Percentiles rank a stretch among this genome's conserved stretches.
phyloP scores from a whole-genome alignment of 2,329 filamentous ascomycete genomes.

The Penicillium sp. region DNA sequence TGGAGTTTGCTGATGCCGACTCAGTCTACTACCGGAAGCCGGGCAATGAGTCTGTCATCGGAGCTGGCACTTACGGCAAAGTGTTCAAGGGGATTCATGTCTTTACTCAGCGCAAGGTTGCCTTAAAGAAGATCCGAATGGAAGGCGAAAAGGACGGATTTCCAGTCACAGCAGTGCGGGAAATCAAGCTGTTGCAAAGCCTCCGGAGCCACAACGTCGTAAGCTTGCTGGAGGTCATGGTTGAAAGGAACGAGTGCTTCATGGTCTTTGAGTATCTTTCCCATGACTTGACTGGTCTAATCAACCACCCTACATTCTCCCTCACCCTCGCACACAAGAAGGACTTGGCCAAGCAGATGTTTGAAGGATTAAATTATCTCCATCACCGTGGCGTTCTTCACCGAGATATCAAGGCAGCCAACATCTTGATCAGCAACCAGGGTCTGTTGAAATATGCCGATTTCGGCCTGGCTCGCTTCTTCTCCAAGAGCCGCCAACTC shows the following conservation, averaged over 20 bases:
- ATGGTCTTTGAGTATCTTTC: conserved; percentile 99
- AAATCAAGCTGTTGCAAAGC: conserved; percentile 95
- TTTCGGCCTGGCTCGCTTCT: conserved; percentile 94
- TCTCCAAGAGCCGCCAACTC: conserved; percentile 83
- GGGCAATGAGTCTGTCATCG: conserved; percentile 95
- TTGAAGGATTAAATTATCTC: conserved; percentile 89
- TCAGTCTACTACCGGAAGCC: conserved; percentile 94
- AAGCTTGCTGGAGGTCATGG: conserved; percentile 93
- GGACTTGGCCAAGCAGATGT: conserved; percentile 86
- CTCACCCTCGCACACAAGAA: conserved; percentile 86
- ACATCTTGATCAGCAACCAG: conserved; percentile 88
- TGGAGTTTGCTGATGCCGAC: conserved; percentile 73
- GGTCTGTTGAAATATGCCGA: conserved; percentile 91
- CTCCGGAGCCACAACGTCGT: conserved; percentile 86
- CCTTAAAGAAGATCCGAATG: conserved; percentile 98
- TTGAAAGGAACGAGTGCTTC: conserved; percentile 96
- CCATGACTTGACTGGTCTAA: conserved; percentile 88
- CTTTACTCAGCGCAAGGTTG: conserved; percentile 74
- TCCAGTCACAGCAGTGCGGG: conserved; percentile 90
- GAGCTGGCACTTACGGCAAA: conserved; percentile 92
- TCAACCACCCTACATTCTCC: conserved; percentile 91
- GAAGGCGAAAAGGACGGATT: conserved; percentile 99
- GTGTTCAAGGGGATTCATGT: conserved; percentile 88
- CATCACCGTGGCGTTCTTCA: conserved; percentile 92
- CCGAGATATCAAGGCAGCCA: conserved; percentile 96